A percentile compares a stretch with the other conserved stretches of the same genome.
Conservation (phyloP, 345 rosid species). For the Brassica cretica region DNA sequence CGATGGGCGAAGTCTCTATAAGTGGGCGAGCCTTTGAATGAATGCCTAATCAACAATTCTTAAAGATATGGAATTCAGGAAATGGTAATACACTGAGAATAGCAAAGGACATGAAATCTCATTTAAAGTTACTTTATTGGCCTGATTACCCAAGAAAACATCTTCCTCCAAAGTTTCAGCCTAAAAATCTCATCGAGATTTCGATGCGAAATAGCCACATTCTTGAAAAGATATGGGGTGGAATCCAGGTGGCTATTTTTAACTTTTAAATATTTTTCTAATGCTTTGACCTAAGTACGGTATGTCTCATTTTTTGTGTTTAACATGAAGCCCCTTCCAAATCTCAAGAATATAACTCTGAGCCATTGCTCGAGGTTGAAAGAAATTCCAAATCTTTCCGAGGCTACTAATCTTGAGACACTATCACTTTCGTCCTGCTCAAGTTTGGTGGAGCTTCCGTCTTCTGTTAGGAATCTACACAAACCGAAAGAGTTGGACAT, state of each 20-base stretch:
- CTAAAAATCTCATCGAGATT: not conserved
- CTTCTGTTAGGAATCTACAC: not conserved
- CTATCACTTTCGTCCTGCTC: not conserved
- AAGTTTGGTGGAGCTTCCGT: not conserved
- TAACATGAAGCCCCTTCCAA: not conserved
- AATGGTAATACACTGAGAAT: too few relatives aligned
- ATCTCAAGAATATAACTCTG: not conserved
- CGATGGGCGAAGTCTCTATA: not conserved
- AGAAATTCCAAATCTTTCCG: not conserved
- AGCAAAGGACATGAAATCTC: not conserved
- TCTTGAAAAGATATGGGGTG: conserved; percentile 3
- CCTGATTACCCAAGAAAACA: not conserved
- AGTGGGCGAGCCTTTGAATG: not conserved
- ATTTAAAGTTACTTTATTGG: conserved; percentile 18
- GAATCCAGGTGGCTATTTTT: conserved; percentile 1
- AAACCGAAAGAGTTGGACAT: not conserved
- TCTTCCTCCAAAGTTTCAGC: conserved; percentile 23
- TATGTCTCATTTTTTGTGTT: not conserved
- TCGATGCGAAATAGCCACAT: not conserved
- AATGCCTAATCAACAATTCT: not conserved
- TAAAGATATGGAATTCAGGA: not conserved
- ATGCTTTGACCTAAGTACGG: too few relatives aligned
- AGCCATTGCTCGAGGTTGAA: not conserved
- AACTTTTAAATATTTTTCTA: not conserved
- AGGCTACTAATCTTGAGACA: not conserved